A percentile compares a stretch with the other conserved stretches of the same genome.
Evolutionary conservation across 257 asterid genomes (phyloP).

Genomic region (Ilex asprella): DNA sequence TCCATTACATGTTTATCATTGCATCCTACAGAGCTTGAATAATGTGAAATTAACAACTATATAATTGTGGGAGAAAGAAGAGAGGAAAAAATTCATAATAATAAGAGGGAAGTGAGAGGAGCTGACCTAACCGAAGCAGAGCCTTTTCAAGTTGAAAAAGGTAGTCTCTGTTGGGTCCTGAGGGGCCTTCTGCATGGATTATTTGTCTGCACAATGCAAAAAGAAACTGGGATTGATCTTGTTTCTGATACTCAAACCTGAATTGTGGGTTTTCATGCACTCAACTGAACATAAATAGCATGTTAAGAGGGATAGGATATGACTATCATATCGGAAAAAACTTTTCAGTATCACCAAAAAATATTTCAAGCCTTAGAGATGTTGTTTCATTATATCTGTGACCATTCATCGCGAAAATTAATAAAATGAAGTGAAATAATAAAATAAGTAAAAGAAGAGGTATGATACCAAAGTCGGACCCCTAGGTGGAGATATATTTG

Average conservation of each 20-base stretch:
- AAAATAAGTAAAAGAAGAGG: too few species aligned
- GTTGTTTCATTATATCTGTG: too few species aligned
- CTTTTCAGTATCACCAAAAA: neutral
- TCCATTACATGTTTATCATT: constrained; percentile 74
- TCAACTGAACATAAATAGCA: neutral
- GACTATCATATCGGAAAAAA: neutral
- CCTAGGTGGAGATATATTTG: too few species aligned
- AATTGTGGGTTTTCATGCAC: too few species aligned
- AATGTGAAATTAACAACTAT: neutral
- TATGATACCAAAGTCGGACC: too few species aligned
- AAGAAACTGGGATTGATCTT: neutral
- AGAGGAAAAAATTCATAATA: neutral
- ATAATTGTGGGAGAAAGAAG: neutral
- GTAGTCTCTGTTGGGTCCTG: constrained; percentile 92
- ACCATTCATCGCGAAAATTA: too few species aligned
- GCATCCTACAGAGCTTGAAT: constrained; percentile 36
- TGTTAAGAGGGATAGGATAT: neutral
- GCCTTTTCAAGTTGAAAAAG: constrained; percentile 89
- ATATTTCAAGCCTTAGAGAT: too few species aligned
- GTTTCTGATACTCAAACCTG: too few species aligned
- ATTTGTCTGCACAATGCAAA: constrained; percentile 59
- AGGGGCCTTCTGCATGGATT: constrained; percentile 82
- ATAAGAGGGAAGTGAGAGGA: neutral
- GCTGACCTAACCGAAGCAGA: constrained; percentile 54
- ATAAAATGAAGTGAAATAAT: too few species aligned